phyloP scores from a whole-genome alignment of 768 basidiomycete genomes.

The Lyophyllum semitale region DNA sequence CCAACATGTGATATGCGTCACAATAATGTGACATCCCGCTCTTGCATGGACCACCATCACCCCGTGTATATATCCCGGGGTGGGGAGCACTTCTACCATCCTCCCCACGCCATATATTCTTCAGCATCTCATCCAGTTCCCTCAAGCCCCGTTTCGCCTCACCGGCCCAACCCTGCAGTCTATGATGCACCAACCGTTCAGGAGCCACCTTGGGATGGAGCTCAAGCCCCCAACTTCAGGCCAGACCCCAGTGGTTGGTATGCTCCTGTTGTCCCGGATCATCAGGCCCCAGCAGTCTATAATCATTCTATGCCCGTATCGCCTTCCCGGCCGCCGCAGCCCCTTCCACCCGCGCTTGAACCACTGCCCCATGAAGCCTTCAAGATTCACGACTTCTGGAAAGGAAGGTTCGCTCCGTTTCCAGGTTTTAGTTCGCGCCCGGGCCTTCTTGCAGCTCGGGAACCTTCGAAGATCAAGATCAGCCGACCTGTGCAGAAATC shows the following conservation, averaged over 20 bases:
- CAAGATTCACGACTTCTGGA: conserved; percentile 40
- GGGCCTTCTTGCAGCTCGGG: conserved; percentile 29
- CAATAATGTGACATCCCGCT: background rate
- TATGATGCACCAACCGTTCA: background rate
- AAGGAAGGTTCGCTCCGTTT: conserved; percentile 42
- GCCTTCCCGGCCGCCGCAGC: background rate
- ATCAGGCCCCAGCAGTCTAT: background rate
- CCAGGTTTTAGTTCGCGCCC: conserved; percentile 40
- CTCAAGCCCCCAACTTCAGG: background rate
- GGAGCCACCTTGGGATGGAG: background rate
- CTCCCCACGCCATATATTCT: background rate
- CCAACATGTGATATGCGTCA: background rate
- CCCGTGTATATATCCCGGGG: conserved; percentile 1
- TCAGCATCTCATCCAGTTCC: background rate
- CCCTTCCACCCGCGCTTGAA: background rate
- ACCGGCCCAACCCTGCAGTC: background rate
- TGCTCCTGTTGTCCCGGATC: background rate
- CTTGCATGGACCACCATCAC: conserved; percentile 14
- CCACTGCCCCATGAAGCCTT: background rate
- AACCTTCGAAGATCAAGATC: conserved; percentile 14
- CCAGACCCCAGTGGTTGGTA: conserved; percentile 20
- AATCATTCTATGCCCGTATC: background rate
- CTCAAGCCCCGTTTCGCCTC: background rate
- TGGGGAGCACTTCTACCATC: conserved; percentile 8
- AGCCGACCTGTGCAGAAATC: conserved; percentile 15